Base-by-base conservation (phyloP, 805 yeast genomes). In the Saccharomyces paradoxus region DNA sequence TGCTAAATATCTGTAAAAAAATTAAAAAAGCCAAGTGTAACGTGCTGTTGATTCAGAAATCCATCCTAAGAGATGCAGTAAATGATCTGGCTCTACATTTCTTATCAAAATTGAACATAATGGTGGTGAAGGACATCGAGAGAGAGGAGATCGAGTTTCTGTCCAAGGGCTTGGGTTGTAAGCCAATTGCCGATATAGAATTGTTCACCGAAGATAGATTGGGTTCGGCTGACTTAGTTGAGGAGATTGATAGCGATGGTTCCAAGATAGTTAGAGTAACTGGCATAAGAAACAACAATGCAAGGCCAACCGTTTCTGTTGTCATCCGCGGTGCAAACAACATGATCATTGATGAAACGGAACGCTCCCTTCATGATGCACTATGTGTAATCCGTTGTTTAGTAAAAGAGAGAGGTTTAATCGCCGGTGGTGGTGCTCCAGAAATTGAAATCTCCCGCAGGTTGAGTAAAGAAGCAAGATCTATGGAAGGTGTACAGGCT, bases 381-480 rank as follows among this genome's bases (percentile, higher is more conserved):
- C 79, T 94, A 55, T 94, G 99, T 79, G 99, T 92, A 27, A 79
- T 90, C 54, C 81, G 96, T 67, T 89, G 96, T 73, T 77, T 89
- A 54, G 96, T 90, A 28, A 89, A 89, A 68, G 89, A 88, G 69
- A 86, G 81, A 66, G 96, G 96, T 31, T 69, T 87, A 67, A 90
- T 94, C 74, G 97, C 98, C 13, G 99, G 99, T 64, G 99, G 99
- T 59, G 99, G 98, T 64, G 98, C 99, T 5, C 96, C 98, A 49
- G 97, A 90, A 73, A 83, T 90, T 60, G 97, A 91, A 75, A 84
- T 89, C 7, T 82, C 96, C 10, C 81, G 92, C 59, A 80, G 81
- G 13, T 74, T 90, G 60, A 75, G 80, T 62, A 83, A 81, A 61
- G 96, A 89, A 70, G 79, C 95, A 30, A 78, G 83, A 59, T 74